Evolutionary conservation across 495 filamentous ascomycete species (phyloP).

Genomic region (Penicillium mononematosum): DNA sequence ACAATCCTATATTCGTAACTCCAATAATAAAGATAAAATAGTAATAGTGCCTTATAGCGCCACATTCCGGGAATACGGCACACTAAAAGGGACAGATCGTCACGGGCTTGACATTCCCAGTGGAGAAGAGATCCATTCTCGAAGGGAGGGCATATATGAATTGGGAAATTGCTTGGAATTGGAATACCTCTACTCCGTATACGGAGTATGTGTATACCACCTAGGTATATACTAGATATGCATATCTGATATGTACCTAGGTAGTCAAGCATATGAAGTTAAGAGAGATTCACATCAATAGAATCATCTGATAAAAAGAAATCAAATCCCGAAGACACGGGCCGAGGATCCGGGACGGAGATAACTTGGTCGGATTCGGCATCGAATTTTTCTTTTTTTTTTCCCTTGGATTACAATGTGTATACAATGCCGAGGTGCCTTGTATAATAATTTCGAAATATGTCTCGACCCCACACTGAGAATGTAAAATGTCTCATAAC

Average conservation of each 20-base stretch:
- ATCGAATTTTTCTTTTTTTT: neutral
- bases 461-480: neutral
- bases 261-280: too few relatives aligned
- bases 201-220: too few relatives aligned
- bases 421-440: neutral
- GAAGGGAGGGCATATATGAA: neutral
- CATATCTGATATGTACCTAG: too few relatives aligned
- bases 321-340: neutral
- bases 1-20: neutral
- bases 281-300: neutral
- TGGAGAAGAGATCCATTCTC: neutral
- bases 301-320: neutral
- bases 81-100: neutral
- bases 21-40: neutral
- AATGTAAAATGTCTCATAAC: neutral
- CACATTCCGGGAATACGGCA: constrained; percentile 2
- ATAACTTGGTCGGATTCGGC: constrained; percentile 7
- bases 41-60: neutral
- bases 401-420: neutral
- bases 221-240: too few relatives aligned
- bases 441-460: neutral
- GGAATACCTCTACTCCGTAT: neutral
- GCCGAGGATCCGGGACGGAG: constrained; percentile 4
- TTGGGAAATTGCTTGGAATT: neutral
- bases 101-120: neutral